These are phyloP conservation scores for Purpureocillium takamizusanense DNA, from an alignment of 2,329 filamentous ascomycete species.

Conservation along the genomic window DNA sequence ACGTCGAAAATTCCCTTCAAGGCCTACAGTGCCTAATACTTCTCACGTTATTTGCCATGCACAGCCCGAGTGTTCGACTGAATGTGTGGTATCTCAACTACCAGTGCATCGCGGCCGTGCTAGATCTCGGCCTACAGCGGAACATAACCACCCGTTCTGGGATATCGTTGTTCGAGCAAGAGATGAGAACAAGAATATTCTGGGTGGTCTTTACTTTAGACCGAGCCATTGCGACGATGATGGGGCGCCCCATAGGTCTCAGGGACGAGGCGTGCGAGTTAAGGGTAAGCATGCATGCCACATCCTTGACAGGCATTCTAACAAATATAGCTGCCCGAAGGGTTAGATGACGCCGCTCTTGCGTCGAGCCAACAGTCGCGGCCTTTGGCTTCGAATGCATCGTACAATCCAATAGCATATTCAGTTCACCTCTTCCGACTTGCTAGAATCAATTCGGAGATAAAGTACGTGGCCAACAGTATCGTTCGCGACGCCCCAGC, in stretches of 20 bases:
- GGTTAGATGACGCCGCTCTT: conserved; percentile 1
- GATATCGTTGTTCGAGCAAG: conserved; percentile 38
- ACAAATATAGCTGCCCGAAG: conserved; percentile 2
- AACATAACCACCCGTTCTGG: conserved; percentile 32
- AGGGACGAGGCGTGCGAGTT: conserved; percentile 46
- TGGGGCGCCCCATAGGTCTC: conserved; percentile 46
- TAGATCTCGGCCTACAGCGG: conserved; percentile 43
- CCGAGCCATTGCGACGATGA: conserved; percentile 42
- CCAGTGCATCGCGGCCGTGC: conserved; percentile 39
- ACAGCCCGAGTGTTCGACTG: conserved; percentile 36
- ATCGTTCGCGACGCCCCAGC: conserved; percentile 34
- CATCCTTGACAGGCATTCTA: conserved; percentile 2
- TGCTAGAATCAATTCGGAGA: conserved; percentile 42
- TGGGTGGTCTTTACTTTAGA: conserved; percentile 46
- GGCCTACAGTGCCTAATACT: conserved; percentile 40
- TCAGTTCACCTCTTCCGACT: conserved; percentile 40
- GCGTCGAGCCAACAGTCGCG: too few relatives aligned
- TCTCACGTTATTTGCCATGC: conserved; percentile 38
- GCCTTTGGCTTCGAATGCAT: background rate
- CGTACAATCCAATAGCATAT: conserved; percentile 21
- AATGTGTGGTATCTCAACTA: conserved; percentile 49
- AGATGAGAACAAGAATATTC: conserved; percentile 46
- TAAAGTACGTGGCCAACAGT: conserved; percentile 48
- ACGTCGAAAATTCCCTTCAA: conserved; percentile 36
- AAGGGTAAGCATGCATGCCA: conserved; percentile 20